Evolutionary conservation across 2,329 filamentous ascomycete species (phyloP), one percentile per base, ranked within the genome.

Genomic region (Ophioceras dolichostomum): DNA sequence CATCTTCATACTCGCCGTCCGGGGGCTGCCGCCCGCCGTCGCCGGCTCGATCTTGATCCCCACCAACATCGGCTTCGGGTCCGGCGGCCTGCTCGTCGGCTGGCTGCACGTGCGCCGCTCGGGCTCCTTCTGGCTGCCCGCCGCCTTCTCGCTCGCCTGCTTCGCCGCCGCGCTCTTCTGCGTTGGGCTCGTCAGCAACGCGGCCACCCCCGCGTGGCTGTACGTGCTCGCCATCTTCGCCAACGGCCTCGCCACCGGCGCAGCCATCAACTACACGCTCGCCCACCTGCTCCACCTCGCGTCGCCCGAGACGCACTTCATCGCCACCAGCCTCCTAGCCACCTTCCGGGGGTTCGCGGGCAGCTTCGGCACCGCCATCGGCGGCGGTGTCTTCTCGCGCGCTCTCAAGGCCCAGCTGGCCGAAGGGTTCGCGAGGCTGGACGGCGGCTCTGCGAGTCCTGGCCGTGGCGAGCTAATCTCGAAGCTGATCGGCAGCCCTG

Each of bases 271-370:
- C 56, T 93, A 93, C 57, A 83, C 80, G 0, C 68, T 93, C 3
- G 83, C 84, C 0, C 86, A 93, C 49, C 56, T 88, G 5, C 66
- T 93, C 4, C 82, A 91, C 52, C 64, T 89, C 5, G 22, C 22
- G 8, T 29, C 16, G 28, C 82, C 79, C 0, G 62, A 64, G 0
- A 74, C 76, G 1, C 82, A 88, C 48, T 86, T 83, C 49, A 75
- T 91, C 35, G 75, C 81, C 3, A 85, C 80, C 1, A 81, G 83
- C 10, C 63, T 94, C 30, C 59, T 89, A 4, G 75, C 79, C 20
- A 93, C 84, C 1, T 89, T 89, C 57, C 71, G 86, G 4, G 83
- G 83, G 5, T 88, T 91, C 44, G 82, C 83, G 0, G 83, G 83
- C 12, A 82, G 76, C 36, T 91, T 93, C 47, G 84, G 85, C 3